Evolutionary conservation across 306 rosid species (phyloP), one percentile per base, ranked within the genome.

Genomic region (Dryas drummondii): DNA sequence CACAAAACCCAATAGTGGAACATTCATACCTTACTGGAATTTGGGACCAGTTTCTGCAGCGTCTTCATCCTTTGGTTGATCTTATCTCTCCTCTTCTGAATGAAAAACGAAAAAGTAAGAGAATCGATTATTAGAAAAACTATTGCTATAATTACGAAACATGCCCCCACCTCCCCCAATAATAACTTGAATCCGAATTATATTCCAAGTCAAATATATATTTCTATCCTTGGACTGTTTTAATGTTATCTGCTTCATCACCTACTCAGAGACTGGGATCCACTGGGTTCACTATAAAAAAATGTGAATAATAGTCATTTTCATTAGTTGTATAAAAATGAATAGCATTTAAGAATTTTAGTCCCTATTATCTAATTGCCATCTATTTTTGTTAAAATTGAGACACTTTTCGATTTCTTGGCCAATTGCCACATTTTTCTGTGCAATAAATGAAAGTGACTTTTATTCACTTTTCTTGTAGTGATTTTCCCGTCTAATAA

Each of bases 61-160:
- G 99, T 87, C 89, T 88, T 92, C 97, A 94, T 92, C 88, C 93
- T 89, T 66, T 94, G 92, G 86, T 91, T 94, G 79, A 94, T 94
- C 87, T 90, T 94, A 79, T 94, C 97, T 85, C 99, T 89, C 86
- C 99, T 92, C 87, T 94, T 94, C 99, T 94, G 83, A 59, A 82
- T 17, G 11, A 77, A 70, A 72, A 45, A 53, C 55, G 53, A 54
- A 72, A 53, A 27, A 13, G 0, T 12, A 7, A 3, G 48, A 2
- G 26, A 32, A 0, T 19, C 10, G n/a, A n/a, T 32, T 32, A 32
- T 32, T 32, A 14, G 22, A 64, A 27, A 26, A 27, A 49, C 17
- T 45, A 58, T 63, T 55, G 44, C 4, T 42, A 42, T 42, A 42
- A 65, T 71, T 16, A 52, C 22, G 10, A 70, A 78, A 37, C 58